Evolutionary conservation across 176 grass and related monocot genomes (phyloP).

Genomic region (Juncus effusus): DNA sequence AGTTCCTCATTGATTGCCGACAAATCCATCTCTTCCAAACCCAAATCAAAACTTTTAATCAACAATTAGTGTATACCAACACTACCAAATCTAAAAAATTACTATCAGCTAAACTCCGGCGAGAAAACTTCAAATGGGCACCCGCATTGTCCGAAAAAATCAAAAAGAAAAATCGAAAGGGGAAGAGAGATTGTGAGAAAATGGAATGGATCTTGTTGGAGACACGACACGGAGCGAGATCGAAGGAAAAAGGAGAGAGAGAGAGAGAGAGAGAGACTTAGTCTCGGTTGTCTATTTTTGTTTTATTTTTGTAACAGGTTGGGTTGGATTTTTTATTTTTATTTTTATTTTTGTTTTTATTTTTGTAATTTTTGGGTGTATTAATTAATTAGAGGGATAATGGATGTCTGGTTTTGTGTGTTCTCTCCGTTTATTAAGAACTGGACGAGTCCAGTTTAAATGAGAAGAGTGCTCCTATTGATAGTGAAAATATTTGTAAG

Average conservation of each 20-base stretch:
- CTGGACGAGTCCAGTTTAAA: too few species aligned
- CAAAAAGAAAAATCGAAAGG: not conserved
- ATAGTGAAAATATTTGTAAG: too few species aligned
- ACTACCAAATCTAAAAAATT: constrained; percentile 8
- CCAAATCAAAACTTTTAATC: not conserved
- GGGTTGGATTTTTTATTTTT: not conserved
- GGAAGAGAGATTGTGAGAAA: not conserved
- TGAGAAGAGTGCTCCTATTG: too few species aligned
- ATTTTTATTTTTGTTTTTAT: not conserved
- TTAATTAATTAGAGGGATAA: too few species aligned
- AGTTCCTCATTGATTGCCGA: constrained; percentile 77
- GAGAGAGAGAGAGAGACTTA: not conserved
- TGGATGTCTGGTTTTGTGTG: too few species aligned
- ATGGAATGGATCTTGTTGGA: constrained; percentile 23
- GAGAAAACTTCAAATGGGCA: constrained; percentile 2
- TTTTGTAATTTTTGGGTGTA: too few species aligned
- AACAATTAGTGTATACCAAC: not conserved
- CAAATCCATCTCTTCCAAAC: constrained; percentile 66
- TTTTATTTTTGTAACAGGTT: constrained; percentile 12
- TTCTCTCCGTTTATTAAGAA: too few species aligned
- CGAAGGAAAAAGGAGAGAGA: not conserved
- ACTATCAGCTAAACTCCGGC: not conserved
- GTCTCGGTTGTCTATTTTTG: not conserved
- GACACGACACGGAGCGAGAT: constrained; percentile 14
- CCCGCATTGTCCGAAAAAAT: constrained; percentile 9